Evolutionary conservation across 306 rosid species (phyloP).

Genomic region (Pyrus pyrifolia): DNA sequence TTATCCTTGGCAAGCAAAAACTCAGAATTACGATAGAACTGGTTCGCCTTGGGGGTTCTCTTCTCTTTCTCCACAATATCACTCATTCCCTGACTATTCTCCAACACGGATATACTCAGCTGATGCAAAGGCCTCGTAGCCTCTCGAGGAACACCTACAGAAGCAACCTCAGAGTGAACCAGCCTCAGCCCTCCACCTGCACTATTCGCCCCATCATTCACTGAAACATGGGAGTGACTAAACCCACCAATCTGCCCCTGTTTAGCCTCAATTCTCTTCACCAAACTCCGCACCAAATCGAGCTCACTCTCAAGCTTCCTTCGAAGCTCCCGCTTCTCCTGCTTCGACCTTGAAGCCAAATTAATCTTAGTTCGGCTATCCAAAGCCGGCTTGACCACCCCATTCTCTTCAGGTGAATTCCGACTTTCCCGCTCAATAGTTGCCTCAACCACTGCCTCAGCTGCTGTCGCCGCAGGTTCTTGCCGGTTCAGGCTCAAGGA

Average conservation of each 20-base stretch:
- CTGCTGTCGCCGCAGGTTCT: conserved; percentile 24
- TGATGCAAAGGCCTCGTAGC: conserved; percentile 59
- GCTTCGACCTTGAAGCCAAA: conserved; percentile 46
- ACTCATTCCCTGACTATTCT: conserved; percentile 59
- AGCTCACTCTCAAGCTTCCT: conserved; percentile 70
- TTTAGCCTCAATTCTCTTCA: conserved; percentile 68
- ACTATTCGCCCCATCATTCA: conserved; percentile 32
- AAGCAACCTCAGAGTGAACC: conserved; percentile 61
- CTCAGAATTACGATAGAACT: conserved; percentile 76
- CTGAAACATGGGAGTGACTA: conserved; percentile 24
- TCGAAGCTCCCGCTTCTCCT: conserved; percentile 47
- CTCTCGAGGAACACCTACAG: conserved; percentile 49
- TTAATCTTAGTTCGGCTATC: conserved; percentile 38
- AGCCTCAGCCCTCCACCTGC: conserved; percentile 43
- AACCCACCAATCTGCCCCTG: conserved; percentile 54
- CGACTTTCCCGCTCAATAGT: not conserved
- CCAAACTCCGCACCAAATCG: conserved; percentile 50
- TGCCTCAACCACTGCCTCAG: conserved; percentile 20
- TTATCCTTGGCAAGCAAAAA: conserved; percentile 92
- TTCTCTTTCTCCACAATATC: conserved; percentile 85
- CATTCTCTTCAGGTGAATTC: conserved; percentile 43
- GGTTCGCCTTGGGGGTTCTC: conserved; percentile 93
- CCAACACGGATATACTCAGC: conserved; percentile 54
- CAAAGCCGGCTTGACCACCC: conserved; percentile 10
- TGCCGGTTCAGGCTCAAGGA: conserved; percentile 30